Percentiles rank a stretch among this genome's conserved stretches.
These are phyloP conservation scores for Lachnellula subtilissima DNA, from an alignment of 2,329 filamentous ascomycete species.

Conservation along the genomic window DNA sequence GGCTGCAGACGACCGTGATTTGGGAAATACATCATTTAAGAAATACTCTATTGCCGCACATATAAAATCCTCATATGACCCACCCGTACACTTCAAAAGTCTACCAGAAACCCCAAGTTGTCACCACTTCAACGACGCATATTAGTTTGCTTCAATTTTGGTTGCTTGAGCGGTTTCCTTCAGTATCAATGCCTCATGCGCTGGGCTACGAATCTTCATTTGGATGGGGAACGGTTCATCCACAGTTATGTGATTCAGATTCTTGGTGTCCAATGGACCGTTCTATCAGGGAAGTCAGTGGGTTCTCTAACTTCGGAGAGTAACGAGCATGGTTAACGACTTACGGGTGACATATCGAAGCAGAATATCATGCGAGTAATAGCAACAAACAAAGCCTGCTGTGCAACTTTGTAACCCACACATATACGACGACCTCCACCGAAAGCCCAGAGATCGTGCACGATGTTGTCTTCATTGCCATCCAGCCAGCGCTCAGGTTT, in stretches of 20 bases:
- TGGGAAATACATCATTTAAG: no score
- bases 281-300: neutral
- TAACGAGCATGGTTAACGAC: no score
- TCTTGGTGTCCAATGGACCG: neutral
- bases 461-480: slow-evolving; percentile 1
- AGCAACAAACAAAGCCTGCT: neutral
- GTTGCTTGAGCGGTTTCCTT: neutral
- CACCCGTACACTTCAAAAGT: no score
- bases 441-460: neutral
- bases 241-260: neutral
- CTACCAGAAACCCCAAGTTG: no score
- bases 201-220: neutral
- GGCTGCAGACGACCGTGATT: no score
- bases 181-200: neutral
- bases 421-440: slow-evolving; percentile 2
- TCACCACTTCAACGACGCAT: no score
- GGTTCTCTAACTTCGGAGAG: no score
- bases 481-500: slow-evolving; percentile 32
- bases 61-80: no score
- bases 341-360: neutral
- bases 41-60: no score
- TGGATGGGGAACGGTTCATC: neutral
- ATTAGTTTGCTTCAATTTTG: no score
- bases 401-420: slow-evolving; percentile 3
- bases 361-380: slow-evolving; percentile 1